These are phyloP conservation scores for Uronychia binucleata DNA, from an alignment of 73 alveolate species.

Conservation along the genomic window DNA sequence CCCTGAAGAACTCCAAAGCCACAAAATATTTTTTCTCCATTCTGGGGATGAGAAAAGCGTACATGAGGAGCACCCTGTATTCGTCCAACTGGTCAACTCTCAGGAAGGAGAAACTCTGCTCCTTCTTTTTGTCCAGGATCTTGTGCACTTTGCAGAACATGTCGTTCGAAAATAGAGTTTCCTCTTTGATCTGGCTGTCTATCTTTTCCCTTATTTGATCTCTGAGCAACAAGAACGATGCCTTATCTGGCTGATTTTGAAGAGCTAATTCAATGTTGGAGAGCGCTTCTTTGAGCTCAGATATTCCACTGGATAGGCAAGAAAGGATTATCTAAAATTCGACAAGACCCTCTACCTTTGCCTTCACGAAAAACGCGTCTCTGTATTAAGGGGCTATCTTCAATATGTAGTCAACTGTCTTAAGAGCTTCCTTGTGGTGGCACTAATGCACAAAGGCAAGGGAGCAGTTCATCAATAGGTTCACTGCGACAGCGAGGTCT, in stretches of 20 bases:
- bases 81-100: neutral
- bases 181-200: neutral
- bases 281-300: neutral
- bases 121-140: neutral
- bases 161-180: neutral
- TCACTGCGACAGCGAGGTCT: neutral
- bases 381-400: neutral
- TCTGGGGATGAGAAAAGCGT: neutral
- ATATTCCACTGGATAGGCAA: neutral
- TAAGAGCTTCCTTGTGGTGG: neutral
- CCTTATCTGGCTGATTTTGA: neutral
- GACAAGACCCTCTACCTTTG: too few relatives aligned
- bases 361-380: neutral
- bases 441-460: neutral
- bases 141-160: neutral
- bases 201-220: neutral
- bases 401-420: neutral
- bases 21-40: neutral
- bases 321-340: neutral
- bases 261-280: neutral
- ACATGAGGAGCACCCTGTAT: neutral
- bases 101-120: neutral
- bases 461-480: neutral
- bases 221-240: neutral
- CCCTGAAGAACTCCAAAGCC: neutral